A percentile compares a stretch with the other conserved stretches of the same genome.
Conservation (phyloP, 2,329 filamentous ascomycete species). For the Ramularia endophylla region DNA sequence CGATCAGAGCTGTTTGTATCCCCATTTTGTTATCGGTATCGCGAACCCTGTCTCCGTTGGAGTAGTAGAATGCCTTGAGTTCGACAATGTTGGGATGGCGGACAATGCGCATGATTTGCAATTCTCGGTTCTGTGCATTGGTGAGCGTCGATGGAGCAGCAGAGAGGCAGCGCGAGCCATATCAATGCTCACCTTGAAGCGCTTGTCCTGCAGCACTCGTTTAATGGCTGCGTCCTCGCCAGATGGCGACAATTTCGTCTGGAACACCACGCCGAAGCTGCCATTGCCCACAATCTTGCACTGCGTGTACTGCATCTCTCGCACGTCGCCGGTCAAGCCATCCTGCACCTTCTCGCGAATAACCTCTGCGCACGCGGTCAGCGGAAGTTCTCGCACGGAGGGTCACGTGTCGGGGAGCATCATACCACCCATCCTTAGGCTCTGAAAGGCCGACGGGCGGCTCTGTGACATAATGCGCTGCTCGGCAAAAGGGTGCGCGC, state of each 20-base stretch:
- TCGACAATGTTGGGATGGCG: conserved; percentile 98
- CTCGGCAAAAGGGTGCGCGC: conserved; percentile 10
- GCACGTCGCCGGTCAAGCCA: conserved; percentile 91
- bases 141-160: conserved; percentile 23
- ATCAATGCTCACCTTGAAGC: conserved; percentile 73
- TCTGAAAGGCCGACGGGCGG: conserved; percentile 81
- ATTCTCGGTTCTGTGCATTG: conserved; percentile 75
- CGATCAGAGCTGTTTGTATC: conserved; percentile 33
- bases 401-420: conserved; percentile 18
- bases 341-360: conserved; percentile 99
- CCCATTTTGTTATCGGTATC: conserved; percentile 31
- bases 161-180: conserved; percentile 1
- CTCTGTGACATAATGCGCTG: conserved; percentile 71
- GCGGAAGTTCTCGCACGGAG: conserved; percentile 18
- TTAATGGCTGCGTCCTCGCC: conserved; percentile 99
- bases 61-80: conserved; percentile 99
- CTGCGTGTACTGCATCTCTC: conserved; percentile 96
- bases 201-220: conserved; percentile 96
- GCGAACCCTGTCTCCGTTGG: conserved; percentile 87
- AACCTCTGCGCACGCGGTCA: conserved; percentile 62
- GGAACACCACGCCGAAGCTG: conserved; percentile 97
- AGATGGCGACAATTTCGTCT: conserved; percentile 96
- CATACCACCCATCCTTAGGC: conserved; percentile 96
- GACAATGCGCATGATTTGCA: conserved; percentile 99
- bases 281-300: conserved; percentile 99